Conservation (phyloP, 257 asterid genomes). For the Lavandula angustifolia region DNA sequence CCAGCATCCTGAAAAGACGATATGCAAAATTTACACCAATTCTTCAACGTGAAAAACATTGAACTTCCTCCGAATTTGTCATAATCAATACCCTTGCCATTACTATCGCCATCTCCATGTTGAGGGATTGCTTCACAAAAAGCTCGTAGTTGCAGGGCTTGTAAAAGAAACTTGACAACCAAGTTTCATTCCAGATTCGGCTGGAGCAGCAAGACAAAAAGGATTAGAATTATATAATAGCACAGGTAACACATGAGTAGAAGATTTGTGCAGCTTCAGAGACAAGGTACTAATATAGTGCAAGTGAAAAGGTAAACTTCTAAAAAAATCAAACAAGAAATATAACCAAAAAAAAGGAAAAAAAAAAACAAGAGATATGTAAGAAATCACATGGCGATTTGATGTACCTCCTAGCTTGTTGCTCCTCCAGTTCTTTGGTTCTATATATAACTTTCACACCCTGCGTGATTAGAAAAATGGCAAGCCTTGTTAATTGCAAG, state of each 20-base stretch:
- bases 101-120: slow-evolving; percentile 96
- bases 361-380: slow-evolving; percentile 14
- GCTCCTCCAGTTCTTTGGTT: slow-evolving; percentile 93
- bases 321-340: slow-evolving; percentile 17
- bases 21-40: slow-evolving; percentile 8
- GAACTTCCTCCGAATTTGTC: slow-evolving; percentile 15
- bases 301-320: neutral
- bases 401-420: slow-evolving; percentile 81
- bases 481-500: slow-evolving; percentile 17
- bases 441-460: slow-evolving; percentile 90
- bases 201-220: slow-evolving; percentile 49
- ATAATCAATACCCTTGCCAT: slow-evolving; percentile 81
- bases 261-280: slow-evolving; percentile 10
- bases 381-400: slow-evolving; percentile 28
- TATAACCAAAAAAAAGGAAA: slow-evolving; percentile 8
- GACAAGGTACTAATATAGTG: slow-evolving; percentile 12
- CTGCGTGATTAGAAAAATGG: slow-evolving; percentile 43
- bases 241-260: slow-evolving; percentile 12
- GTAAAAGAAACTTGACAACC: slow-evolving; percentile 93
- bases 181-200: slow-evolving; percentile 97
- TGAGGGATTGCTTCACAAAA: slow-evolving; percentile 92
- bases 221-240: slow-evolving; percentile 26
- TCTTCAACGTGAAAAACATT: neutral
- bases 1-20: slow-evolving; percentile 67
- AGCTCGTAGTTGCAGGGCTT: slow-evolving; percentile 98